Conservation (phyloP, 495 filamentous ascomycete genomes). For the Penicillium cataractarum region DNA sequence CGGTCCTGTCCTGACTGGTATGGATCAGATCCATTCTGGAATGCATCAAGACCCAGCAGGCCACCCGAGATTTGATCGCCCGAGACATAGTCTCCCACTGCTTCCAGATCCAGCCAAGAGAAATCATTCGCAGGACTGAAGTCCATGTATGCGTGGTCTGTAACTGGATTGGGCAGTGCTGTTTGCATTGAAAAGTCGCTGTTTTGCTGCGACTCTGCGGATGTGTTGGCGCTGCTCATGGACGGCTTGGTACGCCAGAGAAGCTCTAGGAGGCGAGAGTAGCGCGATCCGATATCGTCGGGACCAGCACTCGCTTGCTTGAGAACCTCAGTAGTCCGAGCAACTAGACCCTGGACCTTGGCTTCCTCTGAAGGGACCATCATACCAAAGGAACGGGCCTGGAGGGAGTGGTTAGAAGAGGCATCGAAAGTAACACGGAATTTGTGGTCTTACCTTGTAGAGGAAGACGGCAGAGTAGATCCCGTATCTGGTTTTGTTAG, state of each 20-base stretch:
- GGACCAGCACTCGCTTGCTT: conserved; percentile 55
- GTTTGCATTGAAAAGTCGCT: conserved; percentile 39
- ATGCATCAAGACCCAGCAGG: conserved; percentile 41
- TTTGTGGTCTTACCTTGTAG: conserved; percentile 44
- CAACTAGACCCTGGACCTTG: conserved; percentile 55
- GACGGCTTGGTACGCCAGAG: conserved; percentile 50
- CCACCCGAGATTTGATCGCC: conserved; percentile 47
- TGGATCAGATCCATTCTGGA: conserved; percentile 38
- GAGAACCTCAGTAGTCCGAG: conserved; percentile 53
- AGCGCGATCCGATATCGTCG: conserved; percentile 58
- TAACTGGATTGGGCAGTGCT: conserved; percentile 32
- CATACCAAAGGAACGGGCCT: conserved; percentile 59
- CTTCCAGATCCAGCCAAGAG: conserved; percentile 60
- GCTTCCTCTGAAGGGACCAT: conserved; percentile 54
- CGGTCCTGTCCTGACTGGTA: conserved; percentile 39
- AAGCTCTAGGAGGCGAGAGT: conserved; percentile 56
- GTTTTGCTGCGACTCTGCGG: conserved; percentile 37
- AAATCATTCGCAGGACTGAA: conserved; percentile 58
- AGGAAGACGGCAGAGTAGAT: conserved; percentile 61
- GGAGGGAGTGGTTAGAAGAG: not conserved
- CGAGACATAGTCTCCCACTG: conserved; percentile 59
- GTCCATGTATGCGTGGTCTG: conserved; percentile 45
- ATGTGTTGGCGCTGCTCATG: conserved; percentile 19
- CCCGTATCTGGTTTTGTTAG: conserved; percentile 41
- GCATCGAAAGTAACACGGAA: not conserved